Evolutionary conservation across 805 yeast genomes (phyloP), one percentile per base, ranked within the genome.

Genomic region (Kodamaea kaohsiungensis): DNA sequence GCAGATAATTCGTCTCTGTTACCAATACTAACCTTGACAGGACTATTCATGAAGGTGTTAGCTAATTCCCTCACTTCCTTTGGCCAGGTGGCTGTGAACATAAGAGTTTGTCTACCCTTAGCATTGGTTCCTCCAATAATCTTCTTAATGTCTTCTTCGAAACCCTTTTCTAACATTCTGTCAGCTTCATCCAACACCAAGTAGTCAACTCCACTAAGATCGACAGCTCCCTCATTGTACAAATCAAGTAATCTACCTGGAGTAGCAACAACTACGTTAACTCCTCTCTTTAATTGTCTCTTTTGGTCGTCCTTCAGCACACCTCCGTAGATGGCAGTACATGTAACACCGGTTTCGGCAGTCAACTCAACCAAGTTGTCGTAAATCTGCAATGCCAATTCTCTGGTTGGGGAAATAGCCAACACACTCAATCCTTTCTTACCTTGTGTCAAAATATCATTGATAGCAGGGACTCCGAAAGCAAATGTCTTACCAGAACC

Each of bases 81-180:
- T n/a, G 99, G 99, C 99, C 99, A 95, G 1, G 99, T 95, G n/a
- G 99, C 99, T 8, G 99, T 93, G 74, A 95, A 95, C 98, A 95
- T 95, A 59, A 95, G 79, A 0, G 99, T 95, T 73, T 93, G 98
- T 75, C 98, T 80, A 27, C 79, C 64, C 9, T 52, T 40, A 19
- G 60, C 49, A 19, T 81, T 76, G 13, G 90, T 80, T 54, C 78
- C 75, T 46, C 87, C 82, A 67, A 95, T 84, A 60, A 95, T 91
- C 59, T 81, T 78, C 69, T 89, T 91, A 67, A 95, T 93, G 72
- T 93, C 99, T 69, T 93, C 96, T 74, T 96, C 98, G 65, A 95
- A 95, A 38, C 99, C 99, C 72, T 89, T 95, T 71, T 95, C 99
- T 56, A 95, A 82, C 98, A 95, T 93, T 76, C 99, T 84, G 71